phyloP scores from a whole-genome alignment of 2,329 filamentous ascomycete genomes.

The Fusarium pilosicola region DNA sequence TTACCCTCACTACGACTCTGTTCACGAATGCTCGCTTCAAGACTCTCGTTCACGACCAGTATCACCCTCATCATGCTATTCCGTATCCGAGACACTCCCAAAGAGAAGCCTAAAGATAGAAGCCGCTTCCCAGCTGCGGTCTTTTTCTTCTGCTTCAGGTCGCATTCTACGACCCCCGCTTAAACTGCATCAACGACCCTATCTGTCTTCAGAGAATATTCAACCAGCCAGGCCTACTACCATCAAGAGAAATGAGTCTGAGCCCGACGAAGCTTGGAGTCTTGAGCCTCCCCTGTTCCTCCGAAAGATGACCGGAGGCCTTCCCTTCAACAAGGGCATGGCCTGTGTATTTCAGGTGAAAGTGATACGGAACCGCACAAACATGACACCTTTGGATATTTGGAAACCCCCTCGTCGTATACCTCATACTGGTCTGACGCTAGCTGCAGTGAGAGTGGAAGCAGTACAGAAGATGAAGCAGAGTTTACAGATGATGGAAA shows the following conservation, averaged over 20 bases:
- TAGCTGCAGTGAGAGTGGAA: neutral
- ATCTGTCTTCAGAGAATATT: neutral
- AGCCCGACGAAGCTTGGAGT: fast-evolving
- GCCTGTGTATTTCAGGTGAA: neutral
- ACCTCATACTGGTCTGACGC: neutral
- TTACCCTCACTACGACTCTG: neutral
- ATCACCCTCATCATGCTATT: neutral
- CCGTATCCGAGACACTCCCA: neutral
- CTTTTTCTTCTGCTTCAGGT: neutral
- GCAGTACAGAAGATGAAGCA: neutral
- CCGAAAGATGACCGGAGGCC: neutral
- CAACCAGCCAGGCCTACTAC: neutral
- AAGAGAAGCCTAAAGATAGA: neutral
- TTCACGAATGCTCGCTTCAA: neutral
- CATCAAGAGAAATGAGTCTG: neutral
- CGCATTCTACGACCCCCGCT: neutral
- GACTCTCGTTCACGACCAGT: neutral
- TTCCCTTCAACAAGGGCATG: neutral
- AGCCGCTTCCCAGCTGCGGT: neutral
- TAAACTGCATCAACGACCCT: neutral
- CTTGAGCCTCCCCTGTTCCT: neutral
- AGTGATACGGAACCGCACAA: neutral
- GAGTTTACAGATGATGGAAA: neutral
- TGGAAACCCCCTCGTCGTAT: neutral
- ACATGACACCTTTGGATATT: neutral